Base-by-base conservation (phyloP, 2,329 filamentous ascomycete species). In the Neofusicoccum sp. region DNA sequence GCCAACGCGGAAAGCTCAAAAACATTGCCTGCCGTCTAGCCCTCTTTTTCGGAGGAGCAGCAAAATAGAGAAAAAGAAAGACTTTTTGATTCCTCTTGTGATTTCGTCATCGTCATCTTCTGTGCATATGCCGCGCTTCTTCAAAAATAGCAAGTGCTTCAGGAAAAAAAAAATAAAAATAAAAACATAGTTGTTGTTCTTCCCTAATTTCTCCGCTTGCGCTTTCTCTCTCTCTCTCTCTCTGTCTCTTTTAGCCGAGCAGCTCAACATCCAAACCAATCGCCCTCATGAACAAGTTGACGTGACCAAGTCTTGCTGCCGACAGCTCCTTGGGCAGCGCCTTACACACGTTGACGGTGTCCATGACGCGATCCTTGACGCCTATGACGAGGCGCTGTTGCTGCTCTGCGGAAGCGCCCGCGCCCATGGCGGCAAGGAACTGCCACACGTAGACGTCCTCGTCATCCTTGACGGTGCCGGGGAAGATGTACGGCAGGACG, bases 391-490 rank as follows among this genome's bases (percentile, higher is more conserved):
- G 82, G 61, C 93, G 86, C 73, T 96, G 93, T 76, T 99, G 95
- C 77, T 99, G 95, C 67, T 97, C 92, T 12, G 93, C 91, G 71
- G 86, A 93, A 34, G 95, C 93, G 56, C 91, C 93, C 65, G 96
- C 95, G 64, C 95, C 95, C 76, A 97, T 91, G 11, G 93, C 92
- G 7, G 95, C 95, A 65, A 99, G 83, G 74, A 98, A 96, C 76
- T 98, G 93, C 95, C 95, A 99, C 40, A 98, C 91, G 71, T 98
- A 96, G 70, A 96, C 89, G 70, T 99, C 95, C 66, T 97, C 92
- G 53, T 90, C 90, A 6, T 90, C 88, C 65, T 91, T 92, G 70
- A 96, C 90, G n/a, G 89, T 89, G 20, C 89, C 90, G 0, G 93
- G 93, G 84, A 99, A 99, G 64, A 97, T 88, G 68, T 89, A 85